Percentiles rank a stretch among this genome's conserved stretches.
Conservation (phyloP, 169 alveolate genomes). For the Theileria luwenshuni region DNA sequence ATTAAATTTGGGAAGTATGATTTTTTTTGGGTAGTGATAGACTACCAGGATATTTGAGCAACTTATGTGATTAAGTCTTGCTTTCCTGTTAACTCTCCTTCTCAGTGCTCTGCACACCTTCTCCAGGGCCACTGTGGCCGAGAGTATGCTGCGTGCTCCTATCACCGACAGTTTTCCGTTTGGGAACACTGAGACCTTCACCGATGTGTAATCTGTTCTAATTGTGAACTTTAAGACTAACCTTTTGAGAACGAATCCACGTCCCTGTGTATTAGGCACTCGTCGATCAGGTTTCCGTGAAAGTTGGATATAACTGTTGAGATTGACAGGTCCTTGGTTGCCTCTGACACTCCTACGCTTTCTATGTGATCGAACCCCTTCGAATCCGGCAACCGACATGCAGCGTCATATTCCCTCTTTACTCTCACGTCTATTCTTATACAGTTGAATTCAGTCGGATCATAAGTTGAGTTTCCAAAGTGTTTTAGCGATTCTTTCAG, state of each 20-base stretch:
- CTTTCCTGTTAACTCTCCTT: conserved; percentile 62
- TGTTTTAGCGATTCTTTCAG: conserved; percentile 40
- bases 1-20: conserved; percentile 69
- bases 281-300: neutral
- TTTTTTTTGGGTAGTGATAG: conserved; percentile 61
- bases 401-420: neutral
- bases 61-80: conserved; percentile 45
- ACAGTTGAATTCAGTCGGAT: conserved; percentile 75
- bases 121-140: conserved; percentile 72
- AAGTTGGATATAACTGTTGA: neutral
- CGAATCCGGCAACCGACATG: conserved; percentile 20
- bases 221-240: neutral
- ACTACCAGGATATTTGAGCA: conserved; percentile 76
- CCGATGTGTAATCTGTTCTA: conserved; percentile 44
- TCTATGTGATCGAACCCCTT: conserved; percentile 32
- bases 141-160: conserved; percentile 72
- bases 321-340: neutral
- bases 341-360: conserved; percentile 18
- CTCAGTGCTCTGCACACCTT: conserved; percentile 73
- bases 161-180: conserved; percentile 77
- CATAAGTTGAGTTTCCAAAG: conserved; percentile 70
- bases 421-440: conserved; percentile 74
- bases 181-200: conserved; percentile 75
- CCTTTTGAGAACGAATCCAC: neutral
- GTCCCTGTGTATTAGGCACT: neutral